Base-by-base conservation (phyloP, 1,284 basidiomycete species). In the Ganoderma sinense region DNA sequence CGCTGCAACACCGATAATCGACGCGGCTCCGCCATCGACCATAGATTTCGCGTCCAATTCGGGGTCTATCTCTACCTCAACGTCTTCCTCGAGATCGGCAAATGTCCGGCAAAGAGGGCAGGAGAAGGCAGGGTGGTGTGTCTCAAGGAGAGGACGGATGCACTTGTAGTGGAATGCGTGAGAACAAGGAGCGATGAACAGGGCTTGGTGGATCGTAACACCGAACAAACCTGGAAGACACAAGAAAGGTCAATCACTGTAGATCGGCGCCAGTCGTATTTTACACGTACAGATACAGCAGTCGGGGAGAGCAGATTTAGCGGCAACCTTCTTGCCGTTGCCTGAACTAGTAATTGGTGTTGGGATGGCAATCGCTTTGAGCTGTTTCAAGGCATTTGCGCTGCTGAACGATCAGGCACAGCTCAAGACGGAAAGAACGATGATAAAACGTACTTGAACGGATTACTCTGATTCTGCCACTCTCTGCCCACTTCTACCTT, bases 151-250 rank as follows among this genome's bases (percentile, higher is more conserved):
- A 0, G 97, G 97, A 0, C 96, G 90, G 74, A 99, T 97, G 82
- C 98, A 99, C 82, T 99, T 99, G 89, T 95, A 99, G 83, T 98
- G 97, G 85, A 98, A 98, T 0, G 97, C 93, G 82, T 99, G 97
- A 7, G 96, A 97, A 81, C 96, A 97, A 0, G 96, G 96, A 40
- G 97, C 97, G 78, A 99, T 97, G 84, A 99, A 99, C 33, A 99
- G 88, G 0, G 97, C 94, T 82, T 99, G 97, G 73, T 94, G 95
- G 75, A 99, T 97, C 0, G 95, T 94, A 5, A 99, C 97, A 5
- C 91, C 87, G 84, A 98, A 99, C 23, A 99, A 86, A 79, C 93
- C 93, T 95, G 71, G 18, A 33, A 29, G n/a, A n/a, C 40, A 45
- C 33, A 18, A 31, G 5, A 14, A 13, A 4, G 29, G 53, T 65